A percentile compares a stretch with the other conserved stretches of the same genome.
These are phyloP conservation scores for Colletotrichum cereale DNA, from an alignment of 2,329 filamentous ascomycete species.

Conservation along the genomic window DNA sequence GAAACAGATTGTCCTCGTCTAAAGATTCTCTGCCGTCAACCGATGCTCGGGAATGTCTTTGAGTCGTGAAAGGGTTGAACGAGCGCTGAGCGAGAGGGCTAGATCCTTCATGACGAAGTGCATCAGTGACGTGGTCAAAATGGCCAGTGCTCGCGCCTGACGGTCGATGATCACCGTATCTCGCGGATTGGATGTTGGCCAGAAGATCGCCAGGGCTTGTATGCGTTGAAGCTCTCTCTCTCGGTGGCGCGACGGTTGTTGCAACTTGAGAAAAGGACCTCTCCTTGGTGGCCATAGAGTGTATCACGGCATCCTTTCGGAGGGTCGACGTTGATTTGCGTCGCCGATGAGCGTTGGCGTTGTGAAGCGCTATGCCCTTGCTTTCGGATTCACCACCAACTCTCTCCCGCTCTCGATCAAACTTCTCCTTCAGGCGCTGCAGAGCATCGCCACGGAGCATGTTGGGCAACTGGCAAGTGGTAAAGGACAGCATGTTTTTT, in stretches of 20 bases:
- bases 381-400: constrained; percentile 83
- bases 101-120: constrained; percentile 51
- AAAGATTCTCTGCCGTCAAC: constrained; percentile 82
- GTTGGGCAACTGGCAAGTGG: constrained; percentile 90
- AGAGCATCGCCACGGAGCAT: constrained; percentile 87
- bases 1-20: constrained; percentile 90
- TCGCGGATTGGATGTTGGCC: constrained; percentile 79
- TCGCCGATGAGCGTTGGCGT: constrained; percentile 74
- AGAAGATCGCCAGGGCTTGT: constrained; percentile 83
- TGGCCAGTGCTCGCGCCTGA: constrained; percentile 47
- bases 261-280: constrained; percentile 58
- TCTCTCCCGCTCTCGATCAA: constrained; percentile 84
- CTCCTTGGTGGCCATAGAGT: constrained; percentile 68
- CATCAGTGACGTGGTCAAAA: constrained; percentile 45
- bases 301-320: constrained; percentile 82
- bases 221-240: constrained; percentile 57
- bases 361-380: constrained; percentile 97
- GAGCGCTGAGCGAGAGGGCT: constrained; percentile 64
- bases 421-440: constrained; percentile 91
- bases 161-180: constrained; percentile 65
- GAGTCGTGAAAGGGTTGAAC: constrained; percentile 69
- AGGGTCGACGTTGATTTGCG: constrained; percentile 80
- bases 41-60: constrained; percentile 61
- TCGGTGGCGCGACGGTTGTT: constrained; percentile 55
- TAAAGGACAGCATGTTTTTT: constrained; percentile 93